phyloP scores from a whole-genome alignment of 306 rosid species.

The Fragaria vesca region DNA sequence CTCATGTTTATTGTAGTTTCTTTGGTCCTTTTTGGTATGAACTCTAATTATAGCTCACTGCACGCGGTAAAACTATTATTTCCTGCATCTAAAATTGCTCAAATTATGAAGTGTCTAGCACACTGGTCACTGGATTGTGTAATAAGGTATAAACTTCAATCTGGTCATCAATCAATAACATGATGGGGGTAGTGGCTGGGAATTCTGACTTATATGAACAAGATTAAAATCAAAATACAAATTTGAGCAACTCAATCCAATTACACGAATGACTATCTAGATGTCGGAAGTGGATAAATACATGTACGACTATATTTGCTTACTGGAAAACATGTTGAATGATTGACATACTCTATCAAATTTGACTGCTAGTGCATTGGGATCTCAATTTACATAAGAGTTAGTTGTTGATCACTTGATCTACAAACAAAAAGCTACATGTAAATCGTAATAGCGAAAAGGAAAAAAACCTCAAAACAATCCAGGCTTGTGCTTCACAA shows the following conservation, averaged over 20 bases:
- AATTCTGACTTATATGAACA: background rate
- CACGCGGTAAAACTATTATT: background rate
- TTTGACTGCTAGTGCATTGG: background rate
- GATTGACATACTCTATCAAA: background rate
- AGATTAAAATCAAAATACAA: background rate
- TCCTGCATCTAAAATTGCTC: background rate
- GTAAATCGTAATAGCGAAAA: background rate
- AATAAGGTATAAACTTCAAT: background rate
- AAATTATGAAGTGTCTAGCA: background rate
- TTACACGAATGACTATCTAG: background rate
- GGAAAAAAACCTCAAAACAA: background rate
- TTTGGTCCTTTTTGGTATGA: background rate
- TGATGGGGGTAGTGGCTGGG: background rate
- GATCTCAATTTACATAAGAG: background rate
- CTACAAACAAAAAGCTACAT: background rate
- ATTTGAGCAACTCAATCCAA: background rate
- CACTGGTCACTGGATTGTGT: background rate
- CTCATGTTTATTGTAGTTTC: background rate
- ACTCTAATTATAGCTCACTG: constrained; percentile 12
- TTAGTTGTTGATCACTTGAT: background rate
- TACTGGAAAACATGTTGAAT: background rate
- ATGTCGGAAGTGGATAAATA: background rate
- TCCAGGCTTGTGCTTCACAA: background rate
- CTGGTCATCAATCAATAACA: background rate
- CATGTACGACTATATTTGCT: background rate